These are phyloP conservation scores for Elongisporangium anandrum DNA, from an alignment of 352 stramenopile genomes.

Conservation along the genomic window DNA sequence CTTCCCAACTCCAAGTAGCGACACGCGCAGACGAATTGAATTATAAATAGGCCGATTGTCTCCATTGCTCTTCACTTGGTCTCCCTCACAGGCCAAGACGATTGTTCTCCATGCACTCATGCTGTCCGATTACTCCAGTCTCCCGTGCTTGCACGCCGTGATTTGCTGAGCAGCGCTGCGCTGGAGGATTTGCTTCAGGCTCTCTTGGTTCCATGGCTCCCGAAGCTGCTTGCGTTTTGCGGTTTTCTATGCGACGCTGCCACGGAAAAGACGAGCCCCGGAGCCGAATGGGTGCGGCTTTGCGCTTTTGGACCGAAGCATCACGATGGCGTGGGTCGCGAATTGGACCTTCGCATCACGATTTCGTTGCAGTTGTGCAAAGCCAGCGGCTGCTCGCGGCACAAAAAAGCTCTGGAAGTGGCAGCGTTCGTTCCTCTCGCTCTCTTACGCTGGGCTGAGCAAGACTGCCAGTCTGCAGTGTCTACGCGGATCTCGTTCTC, in stretches of 20 bases:
- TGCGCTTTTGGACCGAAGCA: neutral
- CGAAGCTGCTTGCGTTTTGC: neutral
- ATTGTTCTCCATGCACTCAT: neutral
- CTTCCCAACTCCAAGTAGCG: too few relatives aligned
- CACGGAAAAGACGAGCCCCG: neutral
- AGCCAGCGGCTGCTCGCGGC: neutral
- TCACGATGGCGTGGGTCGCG: neutral
- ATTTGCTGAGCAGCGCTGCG: neutral
- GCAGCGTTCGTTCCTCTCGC: neutral
- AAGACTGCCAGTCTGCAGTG: neutral
- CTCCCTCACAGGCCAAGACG: neutral
- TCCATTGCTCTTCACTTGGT: neutral
- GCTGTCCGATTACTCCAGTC: neutral
- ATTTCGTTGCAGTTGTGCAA: neutral
- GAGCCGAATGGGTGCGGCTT: neutral
- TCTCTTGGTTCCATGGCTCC: neutral
- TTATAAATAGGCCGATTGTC: neutral
- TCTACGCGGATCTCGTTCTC: neutral
- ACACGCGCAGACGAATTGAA: neutral
- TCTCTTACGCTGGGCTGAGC: too few relatives aligned
- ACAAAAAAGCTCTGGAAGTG: neutral
- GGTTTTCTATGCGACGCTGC: neutral
- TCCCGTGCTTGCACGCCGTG: too few relatives aligned
- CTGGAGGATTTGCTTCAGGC: neutral
- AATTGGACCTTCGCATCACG: neutral